Evolutionary conservation across 768 basidiomycete species (phyloP).

Genomic region (Dentipellis sp.): DNA sequence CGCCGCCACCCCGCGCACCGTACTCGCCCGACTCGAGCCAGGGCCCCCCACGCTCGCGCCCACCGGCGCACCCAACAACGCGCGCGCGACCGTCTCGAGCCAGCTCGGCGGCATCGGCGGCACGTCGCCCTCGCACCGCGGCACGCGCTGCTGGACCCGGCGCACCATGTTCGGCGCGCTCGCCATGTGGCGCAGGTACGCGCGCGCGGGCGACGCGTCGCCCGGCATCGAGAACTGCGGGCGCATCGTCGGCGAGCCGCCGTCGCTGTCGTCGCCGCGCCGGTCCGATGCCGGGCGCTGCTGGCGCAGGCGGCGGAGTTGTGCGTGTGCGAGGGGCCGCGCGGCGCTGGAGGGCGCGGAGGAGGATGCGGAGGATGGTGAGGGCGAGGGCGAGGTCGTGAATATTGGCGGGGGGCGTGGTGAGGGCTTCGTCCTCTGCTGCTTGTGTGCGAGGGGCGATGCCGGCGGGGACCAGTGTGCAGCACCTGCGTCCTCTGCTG

Average conservation of each 20-base stretch:
- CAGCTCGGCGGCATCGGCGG: slow-evolving; percentile 64
- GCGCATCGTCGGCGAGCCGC: background rate
- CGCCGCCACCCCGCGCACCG: slow-evolving; percentile 15
- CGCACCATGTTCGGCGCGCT: slow-evolving; percentile 39
- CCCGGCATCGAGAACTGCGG: slow-evolving; percentile 12
- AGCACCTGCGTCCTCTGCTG: slow-evolving; percentile 3
- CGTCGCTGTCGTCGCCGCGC: background rate
- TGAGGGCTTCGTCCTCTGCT: background rate
- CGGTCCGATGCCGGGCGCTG: background rate
- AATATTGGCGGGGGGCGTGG: background rate
- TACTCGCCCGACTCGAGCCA: background rate
- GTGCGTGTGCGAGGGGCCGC: background rate
- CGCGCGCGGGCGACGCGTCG: slow-evolving; percentile 39
- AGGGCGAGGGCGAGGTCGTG: background rate
- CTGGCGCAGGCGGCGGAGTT: background rate
- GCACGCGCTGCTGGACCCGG: slow-evolving; percentile 9
- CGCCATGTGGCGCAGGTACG: slow-evolving; percentile 68
- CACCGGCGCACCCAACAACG: slow-evolving; percentile 40
- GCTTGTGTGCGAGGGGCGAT: background rate
- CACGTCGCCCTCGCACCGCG: slow-evolving; percentile 26
- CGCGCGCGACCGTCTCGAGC: slow-evolving; percentile 62
- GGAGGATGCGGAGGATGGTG: background rate
- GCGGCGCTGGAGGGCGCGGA: background rate
- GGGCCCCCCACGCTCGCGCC: slow-evolving; percentile 37
- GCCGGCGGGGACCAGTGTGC: slow-evolving; percentile 8